Conservation (phyloP, 1,284 basidiomycete genomes). For the Sphaerobolus stellatus region DNA sequence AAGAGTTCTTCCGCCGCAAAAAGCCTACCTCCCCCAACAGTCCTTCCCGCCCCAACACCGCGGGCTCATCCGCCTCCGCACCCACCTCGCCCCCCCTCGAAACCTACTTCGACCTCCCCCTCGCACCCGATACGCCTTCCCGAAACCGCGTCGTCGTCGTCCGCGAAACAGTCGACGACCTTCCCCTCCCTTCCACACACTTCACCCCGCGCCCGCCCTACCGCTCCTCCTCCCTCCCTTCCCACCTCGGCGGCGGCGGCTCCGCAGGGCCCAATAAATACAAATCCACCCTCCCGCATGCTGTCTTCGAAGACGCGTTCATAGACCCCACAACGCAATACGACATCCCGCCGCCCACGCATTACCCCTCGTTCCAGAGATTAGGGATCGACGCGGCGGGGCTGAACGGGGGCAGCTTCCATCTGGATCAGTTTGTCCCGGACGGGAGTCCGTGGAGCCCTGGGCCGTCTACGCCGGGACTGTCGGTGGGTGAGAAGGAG, state of each 20-base stretch:
- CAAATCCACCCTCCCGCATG: background rate
- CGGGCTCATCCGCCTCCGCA: constrained; percentile 43
- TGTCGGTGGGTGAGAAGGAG: constrained; percentile 43
- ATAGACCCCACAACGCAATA: constrained; percentile 81
- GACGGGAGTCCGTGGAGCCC: constrained; percentile 44
- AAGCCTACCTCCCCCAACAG: background rate
- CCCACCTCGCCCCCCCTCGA: constrained; percentile 23
- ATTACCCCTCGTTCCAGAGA: constrained; percentile 64
- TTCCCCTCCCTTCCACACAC: constrained; percentile 59
- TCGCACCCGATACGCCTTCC: constrained; percentile 35
- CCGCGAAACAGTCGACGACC: constrained; percentile 71
- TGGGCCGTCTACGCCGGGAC: constrained; percentile 39
- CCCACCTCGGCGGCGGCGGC: too few relatives aligned
- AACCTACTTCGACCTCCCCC: constrained; percentile 5
- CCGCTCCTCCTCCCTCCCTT: constrained; percentile 5
- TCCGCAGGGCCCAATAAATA: too few relatives aligned
- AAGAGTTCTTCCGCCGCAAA: constrained; percentile 20
- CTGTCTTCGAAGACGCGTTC: constrained; percentile 39
- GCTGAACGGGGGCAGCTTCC: constrained; percentile 59
- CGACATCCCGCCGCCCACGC: constrained; percentile 64
- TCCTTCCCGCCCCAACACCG: background rate
- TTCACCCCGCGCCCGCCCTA: constrained; percentile 32
- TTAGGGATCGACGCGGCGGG: constrained; percentile 69
- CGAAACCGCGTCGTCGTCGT: constrained; percentile 67
- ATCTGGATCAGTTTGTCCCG: constrained; percentile 70